Evolutionary conservation across 2,329 filamentous ascomycete species (phyloP).

Genomic region (Hypoxylon sp.): DNA sequence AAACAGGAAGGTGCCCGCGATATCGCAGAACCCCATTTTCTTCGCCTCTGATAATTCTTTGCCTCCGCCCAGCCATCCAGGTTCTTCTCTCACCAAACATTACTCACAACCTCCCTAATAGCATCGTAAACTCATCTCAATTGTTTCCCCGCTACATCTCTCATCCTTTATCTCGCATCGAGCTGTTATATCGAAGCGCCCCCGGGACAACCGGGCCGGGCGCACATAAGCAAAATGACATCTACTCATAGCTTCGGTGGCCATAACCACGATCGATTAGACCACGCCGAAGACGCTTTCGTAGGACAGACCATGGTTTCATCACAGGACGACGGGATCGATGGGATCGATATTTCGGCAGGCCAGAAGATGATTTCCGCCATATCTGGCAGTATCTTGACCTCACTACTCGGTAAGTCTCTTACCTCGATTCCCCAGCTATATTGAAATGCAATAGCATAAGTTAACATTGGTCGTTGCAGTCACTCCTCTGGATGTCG

Average conservation of each 20-base stretch:
- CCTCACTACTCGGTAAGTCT: slow-evolving; percentile 84
- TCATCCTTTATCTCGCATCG: slow-evolving; percentile 23
- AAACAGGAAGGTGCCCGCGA: slow-evolving; percentile 24
- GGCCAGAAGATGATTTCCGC: slow-evolving; percentile 96
- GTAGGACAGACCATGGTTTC: slow-evolving; percentile 55
- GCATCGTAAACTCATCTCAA: slow-evolving; percentile 4
- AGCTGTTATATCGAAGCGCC: slow-evolving; percentile 42
- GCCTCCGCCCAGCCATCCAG: slow-evolving; percentile 15
- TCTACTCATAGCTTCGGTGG: slow-evolving; percentile 48
- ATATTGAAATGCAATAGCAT: slow-evolving; percentile 7
- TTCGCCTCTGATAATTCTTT: slow-evolving; percentile 23
- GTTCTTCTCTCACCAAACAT: slow-evolving; percentile 5
- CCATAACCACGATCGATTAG: slow-evolving; percentile 59
- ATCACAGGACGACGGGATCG: slow-evolving; percentile 57
- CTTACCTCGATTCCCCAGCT: slow-evolving; percentile 15
- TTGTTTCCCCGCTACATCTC: slow-evolving; percentile 10
- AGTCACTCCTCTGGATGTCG: slow-evolving; percentile 97
- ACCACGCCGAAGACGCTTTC: slow-evolving; percentile 55
- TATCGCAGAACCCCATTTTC: slow-evolving; percentile 25
- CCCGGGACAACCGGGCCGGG: slow-evolving; percentile 50
- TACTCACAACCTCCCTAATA: slow-evolving; percentile 18
- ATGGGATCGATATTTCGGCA: slow-evolving; percentile 79
- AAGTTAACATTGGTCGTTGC: slow-evolving; percentile 37
- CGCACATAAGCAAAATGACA: slow-evolving; percentile 45
- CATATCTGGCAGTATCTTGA: slow-evolving; percentile 89